phyloP scores from a whole-genome alignment of 805 yeast genomes.

The Sugiyamaella marilandica region DNA sequence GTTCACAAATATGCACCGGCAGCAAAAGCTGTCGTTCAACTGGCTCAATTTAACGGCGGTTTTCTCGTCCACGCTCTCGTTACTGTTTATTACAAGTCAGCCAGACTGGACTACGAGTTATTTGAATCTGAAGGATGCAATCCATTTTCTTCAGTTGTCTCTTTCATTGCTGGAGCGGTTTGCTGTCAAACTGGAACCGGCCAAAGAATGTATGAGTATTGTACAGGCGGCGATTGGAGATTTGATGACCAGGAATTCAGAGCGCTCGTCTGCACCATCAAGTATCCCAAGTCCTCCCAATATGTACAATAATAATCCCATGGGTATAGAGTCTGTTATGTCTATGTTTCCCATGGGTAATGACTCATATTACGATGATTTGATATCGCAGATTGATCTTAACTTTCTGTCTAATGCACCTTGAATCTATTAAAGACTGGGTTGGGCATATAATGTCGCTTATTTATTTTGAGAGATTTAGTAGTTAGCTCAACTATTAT shows the following conservation, averaged over 20 bases:
- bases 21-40: constrained; percentile 19
- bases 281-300: background rate
- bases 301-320: background rate
- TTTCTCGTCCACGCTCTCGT: constrained; percentile 19
- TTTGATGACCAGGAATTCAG: background rate
- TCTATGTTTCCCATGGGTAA: constrained; percentile 17
- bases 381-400: constrained; percentile 15
- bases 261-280: background rate
- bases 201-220: constrained; percentile 13
- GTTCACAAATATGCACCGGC: constrained; percentile 16
- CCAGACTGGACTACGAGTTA: constrained; percentile 6
- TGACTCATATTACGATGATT: constrained; percentile 13
- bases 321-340: constrained; percentile 11
- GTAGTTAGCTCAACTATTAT: no score
- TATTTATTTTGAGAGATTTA: no score
- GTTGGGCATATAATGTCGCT: no score
- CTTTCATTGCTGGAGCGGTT: constrained; percentile 11
- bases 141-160: constrained; percentile 9
- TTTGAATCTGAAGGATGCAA: constrained; percentile 4
- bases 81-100: constrained; percentile 18
- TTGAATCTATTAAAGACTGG: background rate
- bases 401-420: constrained; percentile 2
- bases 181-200: constrained; percentile 16
- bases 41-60: constrained; percentile 21
- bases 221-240: constrained; percentile 6